phyloP scores from a whole-genome alignment of 225 moss, liverwort and hornwort species.

The Neckera pumila region DNA sequence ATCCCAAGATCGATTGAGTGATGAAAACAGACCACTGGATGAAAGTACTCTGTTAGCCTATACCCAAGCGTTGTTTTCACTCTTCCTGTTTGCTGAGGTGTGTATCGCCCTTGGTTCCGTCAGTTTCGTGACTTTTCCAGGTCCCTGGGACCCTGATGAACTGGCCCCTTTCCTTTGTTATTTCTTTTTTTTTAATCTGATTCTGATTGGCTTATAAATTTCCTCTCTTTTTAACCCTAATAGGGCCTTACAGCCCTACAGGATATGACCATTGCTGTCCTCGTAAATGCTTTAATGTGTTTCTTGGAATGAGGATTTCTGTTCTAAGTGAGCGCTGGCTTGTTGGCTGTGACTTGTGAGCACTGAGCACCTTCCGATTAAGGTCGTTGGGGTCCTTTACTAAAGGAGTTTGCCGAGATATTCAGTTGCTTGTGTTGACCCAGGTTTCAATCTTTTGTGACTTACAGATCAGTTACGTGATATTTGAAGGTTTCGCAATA shows the following conservation, averaged over 20 bases:
- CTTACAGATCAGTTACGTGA: accelerated
- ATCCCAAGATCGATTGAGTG: neutral
- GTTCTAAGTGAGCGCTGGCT: neutral
- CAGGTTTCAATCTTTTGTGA: neutral
- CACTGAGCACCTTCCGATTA: neutral
- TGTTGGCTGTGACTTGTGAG: neutral
- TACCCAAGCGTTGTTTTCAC: neutral
- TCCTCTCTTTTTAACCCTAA: neutral
- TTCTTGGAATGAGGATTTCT: neutral
- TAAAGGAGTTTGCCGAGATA: too few species aligned
- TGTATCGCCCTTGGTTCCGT: too few species aligned
- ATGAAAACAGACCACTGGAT: neutral
- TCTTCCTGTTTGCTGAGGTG: neutral
- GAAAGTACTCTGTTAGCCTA: neutral
- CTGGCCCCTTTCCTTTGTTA: too few species aligned
- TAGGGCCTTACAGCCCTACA: too few species aligned
- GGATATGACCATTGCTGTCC: too few species aligned
- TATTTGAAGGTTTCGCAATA: neutral
- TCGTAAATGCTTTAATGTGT: too few species aligned
- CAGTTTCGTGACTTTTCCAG: too few species aligned
- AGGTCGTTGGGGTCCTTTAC: too few species aligned
- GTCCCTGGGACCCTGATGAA: too few species aligned
- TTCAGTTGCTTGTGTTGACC: too few species aligned
- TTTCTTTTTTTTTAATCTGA: too few species aligned
- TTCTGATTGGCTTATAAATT: neutral